These are phyloP conservation scores for Sicyos edulis DNA, from an alignment of 306 rosid genomes.

Conservation along the genomic window DNA sequence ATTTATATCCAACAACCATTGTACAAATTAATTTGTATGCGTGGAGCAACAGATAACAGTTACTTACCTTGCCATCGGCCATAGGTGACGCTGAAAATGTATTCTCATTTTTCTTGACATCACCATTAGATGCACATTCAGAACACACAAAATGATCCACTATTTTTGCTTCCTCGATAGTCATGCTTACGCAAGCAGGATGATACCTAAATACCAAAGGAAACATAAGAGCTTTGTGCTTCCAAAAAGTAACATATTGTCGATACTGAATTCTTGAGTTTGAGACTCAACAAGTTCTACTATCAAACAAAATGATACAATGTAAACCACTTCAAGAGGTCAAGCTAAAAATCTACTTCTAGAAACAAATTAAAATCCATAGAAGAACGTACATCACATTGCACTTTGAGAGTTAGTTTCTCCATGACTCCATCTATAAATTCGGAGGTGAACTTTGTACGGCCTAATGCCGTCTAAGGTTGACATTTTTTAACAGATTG, in stretches of 20 bases:
- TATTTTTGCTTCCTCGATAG: slow-evolving; percentile 71
- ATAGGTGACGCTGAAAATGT: slow-evolving; percentile 43
- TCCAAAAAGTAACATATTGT: not conserved
- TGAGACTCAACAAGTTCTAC: not conserved
- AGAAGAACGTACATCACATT: not conserved
- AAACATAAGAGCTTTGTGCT: not conserved
- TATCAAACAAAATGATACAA: not conserved
- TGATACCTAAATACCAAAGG: slow-evolving; percentile 63
- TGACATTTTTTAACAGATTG: too few relatives aligned
- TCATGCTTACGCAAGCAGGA: slow-evolving; percentile 93
- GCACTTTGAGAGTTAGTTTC: not conserved
- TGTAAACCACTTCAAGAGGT: not conserved
- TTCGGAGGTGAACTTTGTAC: not conserved
- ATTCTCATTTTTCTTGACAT: slow-evolving; percentile 47
- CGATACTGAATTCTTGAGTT: not conserved
- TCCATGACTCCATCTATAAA: not conserved
- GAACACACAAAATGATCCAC: slow-evolving; percentile 74
- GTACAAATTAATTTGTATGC: not conserved
- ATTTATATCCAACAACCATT: not conserved
- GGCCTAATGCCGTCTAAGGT: not conserved
- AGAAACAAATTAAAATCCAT: not conserved
- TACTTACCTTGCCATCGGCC: slow-evolving; percentile 56
- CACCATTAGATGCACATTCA: slow-evolving; percentile 75
- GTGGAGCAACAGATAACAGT: slow-evolving; percentile 15
- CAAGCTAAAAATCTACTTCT: not conserved